phyloP scores from a whole-genome alignment of 2,329 filamentous ascomycete genomes.

The Coniochaeta sp. region DNA sequence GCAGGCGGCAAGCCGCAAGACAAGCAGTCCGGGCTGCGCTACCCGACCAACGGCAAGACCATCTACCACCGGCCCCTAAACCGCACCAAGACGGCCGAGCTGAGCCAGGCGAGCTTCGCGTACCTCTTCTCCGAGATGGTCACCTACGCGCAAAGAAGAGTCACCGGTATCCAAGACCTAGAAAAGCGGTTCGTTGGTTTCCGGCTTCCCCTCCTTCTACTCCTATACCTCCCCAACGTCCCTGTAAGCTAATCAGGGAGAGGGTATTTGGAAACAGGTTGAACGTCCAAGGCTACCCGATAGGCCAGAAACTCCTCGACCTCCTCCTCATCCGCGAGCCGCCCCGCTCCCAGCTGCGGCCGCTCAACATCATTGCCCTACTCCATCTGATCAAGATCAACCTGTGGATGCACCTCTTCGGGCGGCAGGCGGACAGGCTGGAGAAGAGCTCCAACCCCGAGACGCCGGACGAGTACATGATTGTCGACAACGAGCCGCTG shows the following conservation, averaged over 20 bases:
- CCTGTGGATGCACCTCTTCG: conserved; percentile 88
- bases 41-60: conserved; percentile 89
- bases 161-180: conserved; percentile 87
- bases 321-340: conserved; percentile 82
- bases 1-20: conserved; percentile 36
- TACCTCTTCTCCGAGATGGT: conserved; percentile 98
- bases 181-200: conserved; percentile 64
- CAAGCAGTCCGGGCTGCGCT: conserved; percentile 62
- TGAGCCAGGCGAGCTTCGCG: conserved; percentile 89
- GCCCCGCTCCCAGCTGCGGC: conserved; percentile 62
- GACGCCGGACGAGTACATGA: conserved; percentile 96
- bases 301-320: conserved; percentile 90
- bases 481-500: conserved; percentile 94
- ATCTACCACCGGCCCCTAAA: conserved; percentile 97
- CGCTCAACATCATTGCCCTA: conserved; percentile 80
- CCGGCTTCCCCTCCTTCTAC: background rate
- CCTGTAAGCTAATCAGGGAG: background rate
- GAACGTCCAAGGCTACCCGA: conserved; percentile 85
- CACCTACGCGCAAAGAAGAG: conserved; percentile 81
- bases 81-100: conserved; percentile 77
- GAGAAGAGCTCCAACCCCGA: conserved; percentile 78
- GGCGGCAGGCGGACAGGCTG: conserved; percentile 81
- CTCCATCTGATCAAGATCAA: conserved; percentile 93
- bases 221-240: background rate
- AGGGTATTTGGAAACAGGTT: conserved; percentile 58